Evolutionary conservation across 1,284 basidiomycete genomes (phyloP), one percentile per base, ranked within the genome.

Genomic region (Cerrena zonata): DNA sequence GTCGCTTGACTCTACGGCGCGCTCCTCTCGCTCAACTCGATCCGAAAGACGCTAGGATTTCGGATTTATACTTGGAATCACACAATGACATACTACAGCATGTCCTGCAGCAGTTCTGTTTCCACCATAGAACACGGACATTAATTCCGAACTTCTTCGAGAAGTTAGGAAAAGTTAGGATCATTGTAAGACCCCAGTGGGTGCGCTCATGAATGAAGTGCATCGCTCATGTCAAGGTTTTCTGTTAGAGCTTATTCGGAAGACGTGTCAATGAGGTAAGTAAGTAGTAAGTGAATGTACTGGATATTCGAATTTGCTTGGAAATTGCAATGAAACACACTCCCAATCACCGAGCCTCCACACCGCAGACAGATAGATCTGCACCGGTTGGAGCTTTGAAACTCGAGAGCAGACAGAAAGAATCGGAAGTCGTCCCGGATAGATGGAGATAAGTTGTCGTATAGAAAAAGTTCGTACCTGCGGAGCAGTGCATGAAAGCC

Each of bases 141-240:
- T 73, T 43, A 68, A 67, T 13, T 83, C 88, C 0, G 82, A 86
- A 5, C 74, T 91, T 18, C 64, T 90, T 36, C 73, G 89, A 18
- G 81, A 89, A 62, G 77, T 91, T 24, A 74, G 55, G 84, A 80
- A n/a, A 76, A 77, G 52, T 65, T 89, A 50, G 74, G 86, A 56
- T 75, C 73, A 34, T 88, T 90, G 67, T 82, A 84, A 0, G 87
- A 88, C n/a, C 86, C 90, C 72, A 80, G 90, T 27, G 87, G 88
- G 88, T 86, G 61, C 56, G 77, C 56, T 42, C 18, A 15, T 34
- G 15, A 37, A 24, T 27, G 2, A 34, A 24, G 22, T 22, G 30
- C 21, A 21, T 38, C 22, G 39, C 39, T 36, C 12, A 7, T 4
- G 18, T 12, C 19, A 24, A 40, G 10, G 23, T 24, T 19, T 21